Evolutionary conservation across 2,329 filamentous ascomycete genomes (phyloP), one percentile per base, ranked within the genome.

Genomic region (Trichoderma asperellum): DNA sequence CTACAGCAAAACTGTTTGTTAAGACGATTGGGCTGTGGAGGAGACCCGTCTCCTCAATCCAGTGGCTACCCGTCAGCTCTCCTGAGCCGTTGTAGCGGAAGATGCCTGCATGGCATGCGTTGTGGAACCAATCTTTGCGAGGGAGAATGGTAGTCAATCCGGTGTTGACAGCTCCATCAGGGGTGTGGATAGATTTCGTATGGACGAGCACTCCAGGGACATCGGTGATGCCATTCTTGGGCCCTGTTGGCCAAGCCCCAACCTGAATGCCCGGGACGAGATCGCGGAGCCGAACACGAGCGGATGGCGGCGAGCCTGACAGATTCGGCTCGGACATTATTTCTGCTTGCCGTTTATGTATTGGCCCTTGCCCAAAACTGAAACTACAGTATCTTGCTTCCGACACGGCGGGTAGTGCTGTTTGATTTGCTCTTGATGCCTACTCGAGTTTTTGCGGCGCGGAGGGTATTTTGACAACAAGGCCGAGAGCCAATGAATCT

Each of bases 61-160:
- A 86, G 72, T 88, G 85, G 18, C 78, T 81, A 14, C 87, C 87
- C 0, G 87, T 88, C 78, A 89, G 79, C 75, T 89, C 86, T 58
- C 87, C 87, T 24, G 84, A 83, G 68, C 87, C 87, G 73, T 89
- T 89, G 80, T 89, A 87, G 72, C 83, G 81, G 77, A 87, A 87
- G 52, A 83, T 72, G 40, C 80, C 80, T 4, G 82, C 79, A 55
- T 83, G 81, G 73, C 81, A 82, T 27, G 81, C 81, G 7, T 79
- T 75, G 64, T 78, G 66, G 73, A 82, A 81, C 81, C 82, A 83
- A 34, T 79, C 73, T 27, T 73, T 63, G 32, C 81, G 80, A 0
- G 83, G 83, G 7, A 84, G 73, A 70, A 84, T 83, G 58, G 80
- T 80, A 1, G 83, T 85, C 14, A 84, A 77, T 64, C 83, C 83